A percentile compares a stretch with the other conserved stretches of the same genome.
Evolutionary conservation across 208 protist genomes (phyloP).

Genomic region (Trichomonas tenax): DNA sequence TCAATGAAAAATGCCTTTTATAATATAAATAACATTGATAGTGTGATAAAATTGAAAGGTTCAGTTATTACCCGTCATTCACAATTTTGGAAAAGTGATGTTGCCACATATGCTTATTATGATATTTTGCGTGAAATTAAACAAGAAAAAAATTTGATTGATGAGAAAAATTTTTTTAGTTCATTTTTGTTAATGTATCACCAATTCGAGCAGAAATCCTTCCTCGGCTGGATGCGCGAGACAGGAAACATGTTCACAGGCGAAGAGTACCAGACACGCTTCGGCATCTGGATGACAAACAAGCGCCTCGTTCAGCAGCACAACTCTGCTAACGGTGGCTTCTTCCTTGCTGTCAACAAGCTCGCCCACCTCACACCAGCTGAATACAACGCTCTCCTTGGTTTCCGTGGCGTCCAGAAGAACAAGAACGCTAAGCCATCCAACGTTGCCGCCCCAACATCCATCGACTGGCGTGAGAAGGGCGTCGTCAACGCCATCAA

Average conservation of each 20-base stretch:
- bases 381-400: background rate
- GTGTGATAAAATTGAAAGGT: too few species aligned
- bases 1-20: too few species aligned
- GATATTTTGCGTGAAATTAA: too few species aligned
- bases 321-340: background rate
- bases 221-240: background rate
- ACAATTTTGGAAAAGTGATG: too few species aligned
- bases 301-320: background rate
- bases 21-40: too few species aligned
- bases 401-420: too few species aligned
- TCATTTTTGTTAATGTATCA: too few species aligned
- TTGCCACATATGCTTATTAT: too few species aligned
- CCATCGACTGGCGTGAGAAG: constrained; percentile 45
- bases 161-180: too few species aligned
- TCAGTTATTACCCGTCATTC: too few species aligned
- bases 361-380: background rate
- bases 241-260: background rate
- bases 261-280: background rate
- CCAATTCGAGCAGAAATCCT: background rate
- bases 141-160: too few species aligned
- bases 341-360: background rate
- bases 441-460: constrained; percentile 21
- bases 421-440: too few species aligned
- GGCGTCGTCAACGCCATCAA: constrained; percentile 43
- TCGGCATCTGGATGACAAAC: background rate